Conservation (phyloP, 1,284 basidiomycete genomes). For the Abortiporus biennis region DNA sequence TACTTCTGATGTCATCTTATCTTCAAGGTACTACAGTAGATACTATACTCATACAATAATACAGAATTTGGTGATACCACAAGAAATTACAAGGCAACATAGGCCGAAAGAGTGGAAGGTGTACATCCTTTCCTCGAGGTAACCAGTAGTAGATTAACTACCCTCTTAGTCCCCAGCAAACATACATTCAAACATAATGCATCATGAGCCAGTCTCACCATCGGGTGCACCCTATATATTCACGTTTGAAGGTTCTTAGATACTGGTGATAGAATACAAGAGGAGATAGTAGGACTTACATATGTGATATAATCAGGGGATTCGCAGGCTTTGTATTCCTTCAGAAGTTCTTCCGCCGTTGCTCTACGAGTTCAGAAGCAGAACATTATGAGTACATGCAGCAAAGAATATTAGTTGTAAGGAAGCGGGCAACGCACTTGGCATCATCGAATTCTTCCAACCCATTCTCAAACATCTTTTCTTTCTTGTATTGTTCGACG, state of each 20-base stretch:
- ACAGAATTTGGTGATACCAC: no score
- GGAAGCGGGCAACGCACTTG: slow-evolving; percentile 49
- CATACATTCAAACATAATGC: background rate
- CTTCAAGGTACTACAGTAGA: no score
- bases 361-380: slow-evolving; percentile 39
- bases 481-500: slow-evolving; percentile 96
- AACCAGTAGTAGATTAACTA: no score
- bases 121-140: no score
- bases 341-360: slow-evolving; percentile 79
- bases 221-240: slow-evolving; percentile 18
- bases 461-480: slow-evolving; percentile 88
- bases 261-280: no score
- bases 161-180: no score
- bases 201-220: slow-evolving; percentile 13
- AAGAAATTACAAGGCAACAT: no score
- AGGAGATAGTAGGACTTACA: slow-evolving; percentile 33
- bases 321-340: slow-evolving; percentile 92
- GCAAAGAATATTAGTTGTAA: background rate
- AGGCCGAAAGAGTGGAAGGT: no score
- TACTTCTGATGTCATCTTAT: no score
- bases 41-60: no score
- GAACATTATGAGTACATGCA: background rate
- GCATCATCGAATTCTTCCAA: slow-evolving; percentile 95
- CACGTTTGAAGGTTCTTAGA: background rate
- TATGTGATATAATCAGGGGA: slow-evolving; percentile 87